phyloP scores from a whole-genome alignment of 2,329 filamentous ascomycete genomes.

The Botrytis medusae region DNA sequence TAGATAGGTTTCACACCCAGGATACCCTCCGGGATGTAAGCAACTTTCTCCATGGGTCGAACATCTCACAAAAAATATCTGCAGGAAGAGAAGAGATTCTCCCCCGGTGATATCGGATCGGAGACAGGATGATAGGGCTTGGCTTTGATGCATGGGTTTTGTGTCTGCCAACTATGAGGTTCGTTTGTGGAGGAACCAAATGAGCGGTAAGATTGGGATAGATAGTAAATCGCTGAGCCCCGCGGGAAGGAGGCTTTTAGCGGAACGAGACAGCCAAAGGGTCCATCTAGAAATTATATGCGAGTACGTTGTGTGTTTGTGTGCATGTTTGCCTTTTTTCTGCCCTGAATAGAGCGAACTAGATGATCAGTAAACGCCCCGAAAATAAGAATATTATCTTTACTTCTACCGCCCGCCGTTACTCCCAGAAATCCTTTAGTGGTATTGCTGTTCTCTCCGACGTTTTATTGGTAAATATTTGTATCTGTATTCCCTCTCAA shows the following conservation, averaged over 20 bases:
- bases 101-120: conserved; percentile 1
- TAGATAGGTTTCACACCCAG: not conserved
- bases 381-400: not conserved
- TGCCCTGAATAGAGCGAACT: conserved; percentile 4
- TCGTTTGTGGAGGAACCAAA: not conserved
- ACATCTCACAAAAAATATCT: not conserved
- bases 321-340: not conserved
- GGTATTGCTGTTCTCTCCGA: not conserved
- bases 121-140: conserved; percentile 2
- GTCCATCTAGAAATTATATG: not conserved
- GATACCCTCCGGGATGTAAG: not conserved
- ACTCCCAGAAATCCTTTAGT: not conserved
- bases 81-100: not conserved
- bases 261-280: not conserved
- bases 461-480: not conserved
- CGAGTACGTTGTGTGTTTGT: not conserved
- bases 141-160: not conserved
- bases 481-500: not conserved
- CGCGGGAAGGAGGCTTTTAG: not conserved
- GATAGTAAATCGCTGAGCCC: not conserved
- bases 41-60: not conserved
- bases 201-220: not conserved
- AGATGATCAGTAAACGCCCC: not conserved
- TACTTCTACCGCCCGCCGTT: not conserved
- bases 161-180: not conserved